Percentiles rank a stretch among this genome's conserved stretches.
These are phyloP conservation scores for Gossypium raimondii DNA, from an alignment of 345 rosid species.

Conservation along the genomic window DNA sequence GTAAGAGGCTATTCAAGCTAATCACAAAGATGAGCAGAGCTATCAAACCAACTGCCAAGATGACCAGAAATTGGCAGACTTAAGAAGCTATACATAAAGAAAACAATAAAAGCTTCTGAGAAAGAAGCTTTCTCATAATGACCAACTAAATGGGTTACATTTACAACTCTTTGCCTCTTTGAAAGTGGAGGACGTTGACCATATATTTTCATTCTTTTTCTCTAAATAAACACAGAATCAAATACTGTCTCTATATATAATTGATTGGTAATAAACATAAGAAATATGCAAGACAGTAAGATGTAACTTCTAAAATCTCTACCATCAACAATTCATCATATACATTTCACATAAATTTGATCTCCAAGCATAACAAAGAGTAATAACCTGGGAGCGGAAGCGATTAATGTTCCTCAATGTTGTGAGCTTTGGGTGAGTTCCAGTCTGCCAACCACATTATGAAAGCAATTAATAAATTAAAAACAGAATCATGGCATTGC, in stretches of 20 bases:
- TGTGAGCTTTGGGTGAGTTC: constrained; percentile 88
- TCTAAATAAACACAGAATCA: background rate
- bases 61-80: background rate
- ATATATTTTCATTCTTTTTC: background rate
- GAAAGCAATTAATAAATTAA: constrained; percentile 8
- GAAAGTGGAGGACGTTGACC: background rate
- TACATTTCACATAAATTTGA: background rate
- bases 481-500: constrained; percentile 3
- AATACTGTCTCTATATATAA: background rate
- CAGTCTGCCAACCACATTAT: constrained; percentile 51
- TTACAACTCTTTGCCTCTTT: background rate
- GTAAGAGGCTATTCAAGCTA: background rate
- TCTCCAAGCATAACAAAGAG: background rate
- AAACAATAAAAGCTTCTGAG: background rate
- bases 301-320: background rate
- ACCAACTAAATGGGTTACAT: background rate
- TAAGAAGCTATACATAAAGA: background rate
- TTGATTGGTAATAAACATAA: background rate
- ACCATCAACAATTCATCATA: background rate
- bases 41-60: background rate
- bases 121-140: background rate
- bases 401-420: constrained; percentile 79
- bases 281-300: background rate
- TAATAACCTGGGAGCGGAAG: constrained; percentile 69
- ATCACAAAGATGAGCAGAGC: background rate